Evolutionary conservation across 768 basidiomycete genomes (phyloP).

Genomic region (Boletus reticuloceps): DNA sequence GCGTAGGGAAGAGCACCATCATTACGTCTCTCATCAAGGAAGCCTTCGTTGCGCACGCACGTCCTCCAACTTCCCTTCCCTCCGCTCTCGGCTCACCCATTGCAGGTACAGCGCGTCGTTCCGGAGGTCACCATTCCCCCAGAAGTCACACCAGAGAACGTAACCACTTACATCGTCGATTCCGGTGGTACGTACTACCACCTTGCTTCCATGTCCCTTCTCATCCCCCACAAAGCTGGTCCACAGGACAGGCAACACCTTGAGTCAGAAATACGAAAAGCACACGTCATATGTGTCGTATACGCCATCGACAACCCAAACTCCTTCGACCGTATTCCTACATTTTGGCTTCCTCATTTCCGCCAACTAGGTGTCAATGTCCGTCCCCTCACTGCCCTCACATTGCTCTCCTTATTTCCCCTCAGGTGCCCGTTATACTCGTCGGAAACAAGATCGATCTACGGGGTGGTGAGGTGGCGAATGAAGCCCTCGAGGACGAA

Average conservation of each 20-base stretch:
- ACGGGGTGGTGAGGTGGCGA: slow-evolving; percentile 89
- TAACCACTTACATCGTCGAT: slow-evolving; percentile 97
- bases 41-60: slow-evolving; percentile 85
- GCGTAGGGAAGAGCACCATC: slow-evolving; percentile 97
- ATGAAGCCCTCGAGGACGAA: slow-evolving; percentile 91
- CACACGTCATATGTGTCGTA: slow-evolving; percentile 97
- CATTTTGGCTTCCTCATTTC: slow-evolving; percentile 96
- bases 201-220: background rate
- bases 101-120: slow-evolving; percentile 88
- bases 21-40: slow-evolving; percentile 97
- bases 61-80: slow-evolving; percentile 15
- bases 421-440: slow-evolving; percentile 90
- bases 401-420: slow-evolving; percentile 3
- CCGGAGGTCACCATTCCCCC: slow-evolving; percentile 98
- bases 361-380: slow-evolving; percentile 95
- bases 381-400: slow-evolving; percentile 22
- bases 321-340: slow-evolving; percentile 96
- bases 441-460: slow-evolving; percentile 99
- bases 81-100: slow-evolving; percentile 2
- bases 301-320: slow-evolving; percentile 96
- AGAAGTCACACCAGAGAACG: slow-evolving; percentile 95
- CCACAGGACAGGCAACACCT: slow-evolving; percentile 85
- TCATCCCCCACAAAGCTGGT: slow-evolving; percentile 52
- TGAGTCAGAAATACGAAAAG: slow-evolving; percentile 93
- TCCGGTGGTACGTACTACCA: slow-evolving; percentile 71